These are phyloP conservation scores for Xerophyta viscosa DNA, from an alignment of 106 monocot genomes.

Conservation along the genomic window DNA sequence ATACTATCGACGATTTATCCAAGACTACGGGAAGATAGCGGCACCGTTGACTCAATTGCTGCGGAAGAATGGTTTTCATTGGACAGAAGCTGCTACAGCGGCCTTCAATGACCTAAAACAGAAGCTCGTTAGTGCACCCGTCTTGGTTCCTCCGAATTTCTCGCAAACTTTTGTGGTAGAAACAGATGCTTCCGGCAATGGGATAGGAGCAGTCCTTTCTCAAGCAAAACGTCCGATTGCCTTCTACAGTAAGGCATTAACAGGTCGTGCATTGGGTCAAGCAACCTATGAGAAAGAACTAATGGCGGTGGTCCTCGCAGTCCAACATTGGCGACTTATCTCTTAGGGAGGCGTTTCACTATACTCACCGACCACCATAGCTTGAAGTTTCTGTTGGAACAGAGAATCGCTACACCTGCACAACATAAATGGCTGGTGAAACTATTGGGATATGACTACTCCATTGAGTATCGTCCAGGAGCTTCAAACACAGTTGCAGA, in stretches of 20 bases:
- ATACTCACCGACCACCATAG: background rate
- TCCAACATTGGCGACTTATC: background rate
- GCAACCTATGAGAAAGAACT: background rate
- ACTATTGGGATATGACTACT: background rate
- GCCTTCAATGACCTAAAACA: background rate
- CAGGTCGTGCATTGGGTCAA: background rate
- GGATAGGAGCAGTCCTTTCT: background rate
- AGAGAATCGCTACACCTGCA: background rate
- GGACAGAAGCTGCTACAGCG: background rate
- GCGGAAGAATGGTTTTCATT: constrained; percentile 3
- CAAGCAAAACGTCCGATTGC: background rate
- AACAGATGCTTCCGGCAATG: background rate
- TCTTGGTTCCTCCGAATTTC: background rate
- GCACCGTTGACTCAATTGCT: constrained; percentile 1
- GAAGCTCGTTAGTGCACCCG: background rate
- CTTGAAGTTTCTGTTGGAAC: background rate
- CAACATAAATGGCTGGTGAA: background rate
- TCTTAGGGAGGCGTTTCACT: background rate
- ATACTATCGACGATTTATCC: constrained; percentile 12
- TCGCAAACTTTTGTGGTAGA: background rate
- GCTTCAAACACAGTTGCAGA: background rate
- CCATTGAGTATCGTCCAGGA: background rate
- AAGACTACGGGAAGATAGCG: constrained; percentile 2
- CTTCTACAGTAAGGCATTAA: background rate
- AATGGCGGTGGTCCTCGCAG: background rate